Conservation (phyloP, 2,329 filamentous ascomycete genomes). For the Colletotrichum sp. region DNA sequence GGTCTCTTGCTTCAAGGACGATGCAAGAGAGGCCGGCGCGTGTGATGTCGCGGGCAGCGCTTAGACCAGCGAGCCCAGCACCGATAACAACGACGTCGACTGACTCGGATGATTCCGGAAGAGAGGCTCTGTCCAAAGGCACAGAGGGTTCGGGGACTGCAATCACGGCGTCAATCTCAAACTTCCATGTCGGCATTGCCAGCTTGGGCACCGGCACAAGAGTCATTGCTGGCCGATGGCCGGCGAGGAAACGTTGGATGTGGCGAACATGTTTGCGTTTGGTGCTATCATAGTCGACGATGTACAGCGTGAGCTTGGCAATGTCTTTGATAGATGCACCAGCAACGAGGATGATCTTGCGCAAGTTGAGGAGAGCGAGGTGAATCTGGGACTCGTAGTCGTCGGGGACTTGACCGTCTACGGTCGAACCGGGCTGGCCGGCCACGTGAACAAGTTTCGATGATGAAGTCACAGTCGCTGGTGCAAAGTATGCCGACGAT, state of each 20-base stretch:
- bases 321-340: constrained; percentile 40
- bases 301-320: constrained; percentile 44
- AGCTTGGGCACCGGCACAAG: constrained; percentile 45
- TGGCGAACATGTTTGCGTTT: constrained; percentile 38
- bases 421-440: constrained; percentile 37
- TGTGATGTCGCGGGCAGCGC: constrained; percentile 38
- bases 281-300: constrained; percentile 45
- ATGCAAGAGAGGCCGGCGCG: constrained; percentile 40
- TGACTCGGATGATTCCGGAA: background rate
- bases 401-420: constrained; percentile 32
- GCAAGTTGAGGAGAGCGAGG: constrained; percentile 41
- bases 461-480: constrained; percentile 24
- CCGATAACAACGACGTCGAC: constrained; percentile 45
- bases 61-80: constrained; percentile 44
- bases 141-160: constrained; percentile 18
- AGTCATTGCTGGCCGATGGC: constrained; percentile 45
- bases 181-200: constrained; percentile 39
- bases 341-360: constrained; percentile 36
- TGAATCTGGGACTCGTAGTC: constrained; percentile 47
- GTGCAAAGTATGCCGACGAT: constrained; percentile 19
- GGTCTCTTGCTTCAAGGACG: constrained; percentile 53
- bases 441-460: constrained; percentile 31
- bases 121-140: background rate
- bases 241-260: constrained; percentile 38
- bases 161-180: constrained; percentile 48